Conservation (phyloP, 768 basidiomycete genomes). For the Calocybe indica region DNA sequence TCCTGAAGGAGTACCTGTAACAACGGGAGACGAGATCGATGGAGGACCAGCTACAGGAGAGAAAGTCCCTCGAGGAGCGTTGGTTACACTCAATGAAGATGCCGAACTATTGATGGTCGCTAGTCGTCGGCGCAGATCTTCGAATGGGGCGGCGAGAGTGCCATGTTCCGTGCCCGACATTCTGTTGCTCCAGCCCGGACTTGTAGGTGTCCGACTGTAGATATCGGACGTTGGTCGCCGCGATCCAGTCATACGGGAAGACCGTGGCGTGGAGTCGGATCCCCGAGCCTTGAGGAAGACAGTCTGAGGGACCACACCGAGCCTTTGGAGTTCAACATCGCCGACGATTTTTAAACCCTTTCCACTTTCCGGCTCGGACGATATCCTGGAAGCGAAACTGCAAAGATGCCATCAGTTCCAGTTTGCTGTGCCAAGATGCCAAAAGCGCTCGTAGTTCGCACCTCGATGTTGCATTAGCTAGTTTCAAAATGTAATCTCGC, state of each 20-base stretch:
- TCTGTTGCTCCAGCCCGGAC: conserved; percentile 45
- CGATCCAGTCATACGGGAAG: conserved; percentile 32
- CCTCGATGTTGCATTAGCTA: conserved; percentile 78
- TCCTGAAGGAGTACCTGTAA: conserved; percentile 17
- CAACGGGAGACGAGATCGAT: conserved; percentile 15
- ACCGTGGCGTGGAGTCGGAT: conserved; percentile 31
- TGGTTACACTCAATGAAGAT: conserved; percentile 49
- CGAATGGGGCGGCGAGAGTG: conserved; percentile 54
- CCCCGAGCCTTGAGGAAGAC: conserved; percentile 72
- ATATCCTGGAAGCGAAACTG: conserved; percentile 66
- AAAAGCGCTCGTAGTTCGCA: conserved; percentile 14
- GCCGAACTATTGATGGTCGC: conserved; percentile 69
- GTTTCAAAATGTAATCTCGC: conserved; percentile 82
- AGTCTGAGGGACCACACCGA: conserved; percentile 87
- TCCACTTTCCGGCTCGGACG: conserved; percentile 56
- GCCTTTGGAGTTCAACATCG: conserved; percentile 77
- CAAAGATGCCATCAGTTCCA: not conserved
- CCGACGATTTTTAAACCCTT: conserved; percentile 57
- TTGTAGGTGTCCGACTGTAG: conserved; percentile 33
- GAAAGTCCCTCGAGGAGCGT: conserved; percentile 34
- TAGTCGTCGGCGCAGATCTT: conserved; percentile 73
- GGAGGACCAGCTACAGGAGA: conserved; percentile 29
- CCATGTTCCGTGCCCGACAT: conserved; percentile 42
- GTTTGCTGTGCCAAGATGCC: not conserved
- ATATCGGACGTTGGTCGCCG: conserved; percentile 33